Conservation (phyloP, 352 stramenopile genomes). For the Globisporangium mamillatum region DNA sequence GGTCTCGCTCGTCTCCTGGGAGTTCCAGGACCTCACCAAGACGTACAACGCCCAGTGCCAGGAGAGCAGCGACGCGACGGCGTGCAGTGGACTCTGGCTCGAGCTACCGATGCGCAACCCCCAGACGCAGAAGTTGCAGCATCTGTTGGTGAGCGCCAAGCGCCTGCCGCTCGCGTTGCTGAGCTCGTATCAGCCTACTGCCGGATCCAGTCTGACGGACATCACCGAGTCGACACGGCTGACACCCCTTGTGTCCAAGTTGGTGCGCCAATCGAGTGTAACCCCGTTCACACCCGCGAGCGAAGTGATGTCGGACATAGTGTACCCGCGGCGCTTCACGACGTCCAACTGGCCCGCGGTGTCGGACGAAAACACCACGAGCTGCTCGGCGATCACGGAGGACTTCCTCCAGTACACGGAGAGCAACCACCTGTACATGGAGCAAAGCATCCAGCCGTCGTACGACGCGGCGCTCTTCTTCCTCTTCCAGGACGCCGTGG, state of each 20-base stretch:
- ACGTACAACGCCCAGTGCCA: slow-evolving; percentile 2
- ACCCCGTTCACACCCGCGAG: not conserved
- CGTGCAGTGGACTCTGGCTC: not conserved
- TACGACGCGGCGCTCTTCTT: slow-evolving; percentile 33
- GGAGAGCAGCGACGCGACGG: not conserved
- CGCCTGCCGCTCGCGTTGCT: slow-evolving; percentile 2
- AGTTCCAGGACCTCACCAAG: not conserved
- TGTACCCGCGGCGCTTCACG: not conserved
- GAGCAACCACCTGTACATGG: slow-evolving; percentile 39
- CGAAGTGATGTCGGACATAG: not conserved
- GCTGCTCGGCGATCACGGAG: slow-evolving; percentile 5
- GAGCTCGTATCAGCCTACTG: not conserved
- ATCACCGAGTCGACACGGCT: not conserved
- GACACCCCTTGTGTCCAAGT: slow-evolving; percentile 3
- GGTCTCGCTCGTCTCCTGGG: slow-evolving; percentile 1
- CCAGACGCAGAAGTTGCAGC: not conserved
- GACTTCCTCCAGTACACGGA: slow-evolving; percentile 10
- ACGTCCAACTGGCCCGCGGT: not conserved
- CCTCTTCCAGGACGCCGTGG: slow-evolving; percentile 33
- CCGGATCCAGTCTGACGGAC: not conserved
- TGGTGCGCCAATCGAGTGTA: not conserved
- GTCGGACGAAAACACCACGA: not conserved
- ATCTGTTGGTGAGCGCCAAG: not conserved
- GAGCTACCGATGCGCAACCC: not conserved
- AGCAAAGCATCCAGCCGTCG: slow-evolving; percentile 29